phyloP scores from a whole-genome alignment of 2,329 filamentous ascomycete species.

The Paraphaeosphaeria minitans region DNA sequence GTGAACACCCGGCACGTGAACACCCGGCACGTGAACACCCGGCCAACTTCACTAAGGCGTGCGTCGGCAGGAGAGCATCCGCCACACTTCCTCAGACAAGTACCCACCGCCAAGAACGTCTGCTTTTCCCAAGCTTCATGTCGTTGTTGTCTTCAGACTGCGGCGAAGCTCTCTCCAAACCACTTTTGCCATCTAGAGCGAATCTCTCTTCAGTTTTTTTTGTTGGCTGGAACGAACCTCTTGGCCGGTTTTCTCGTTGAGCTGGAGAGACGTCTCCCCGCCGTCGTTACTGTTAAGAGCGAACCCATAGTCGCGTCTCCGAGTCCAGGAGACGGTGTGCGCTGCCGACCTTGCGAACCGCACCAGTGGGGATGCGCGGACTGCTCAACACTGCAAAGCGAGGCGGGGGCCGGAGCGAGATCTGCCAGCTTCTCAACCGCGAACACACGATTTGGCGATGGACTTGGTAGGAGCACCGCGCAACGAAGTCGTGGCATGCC shows the following conservation, averaged over 20 bases:
- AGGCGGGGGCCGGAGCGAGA: not conserved
- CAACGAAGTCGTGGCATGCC: not conserved
- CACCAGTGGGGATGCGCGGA: not conserved
- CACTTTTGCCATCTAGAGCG: conserved; percentile 9
- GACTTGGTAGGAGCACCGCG: not conserved
- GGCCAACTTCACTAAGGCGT: not conserved
- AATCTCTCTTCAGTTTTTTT: conserved; percentile 18
- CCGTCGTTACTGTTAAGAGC: not conserved
- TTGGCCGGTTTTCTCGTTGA: not conserved
- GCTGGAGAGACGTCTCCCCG: not conserved
- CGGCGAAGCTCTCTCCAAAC: conserved; percentile 33
- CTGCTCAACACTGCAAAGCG: not conserved
- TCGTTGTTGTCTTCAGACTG: not conserved
- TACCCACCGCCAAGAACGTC: not conserved
- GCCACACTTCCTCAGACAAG: conserved; percentile 2
- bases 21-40: no score
- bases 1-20: no score
- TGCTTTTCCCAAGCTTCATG: not conserved
- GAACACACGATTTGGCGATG: not conserved
- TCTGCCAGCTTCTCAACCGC: not conserved
- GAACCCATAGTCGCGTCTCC: conserved; percentile 16
- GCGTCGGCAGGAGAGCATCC: not conserved
- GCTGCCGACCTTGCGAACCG: not conserved
- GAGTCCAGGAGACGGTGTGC: not conserved
- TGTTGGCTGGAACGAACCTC: not conserved